Evolutionary conservation across 345 rosid species (phyloP).

Genomic region (Arabis hirsuta): DNA sequence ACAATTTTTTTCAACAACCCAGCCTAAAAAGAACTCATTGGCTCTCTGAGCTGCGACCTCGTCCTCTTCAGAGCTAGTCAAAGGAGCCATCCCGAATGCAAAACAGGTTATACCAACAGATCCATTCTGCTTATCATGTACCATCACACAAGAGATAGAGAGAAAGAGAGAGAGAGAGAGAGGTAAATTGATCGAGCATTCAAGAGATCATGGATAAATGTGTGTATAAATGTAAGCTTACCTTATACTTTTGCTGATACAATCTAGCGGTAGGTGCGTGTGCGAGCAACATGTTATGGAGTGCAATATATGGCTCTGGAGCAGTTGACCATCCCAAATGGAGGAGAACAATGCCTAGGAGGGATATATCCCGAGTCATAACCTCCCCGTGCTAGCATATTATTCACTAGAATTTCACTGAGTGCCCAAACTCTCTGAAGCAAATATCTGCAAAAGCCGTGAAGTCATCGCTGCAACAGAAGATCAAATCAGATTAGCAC

Average conservation of each 20-base stretch:
- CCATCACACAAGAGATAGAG: background rate
- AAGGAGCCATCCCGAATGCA: constrained; percentile 44
- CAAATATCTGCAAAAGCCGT: constrained; percentile 69
- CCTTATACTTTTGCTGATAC: constrained; percentile 65
- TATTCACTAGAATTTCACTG: constrained; percentile 63
- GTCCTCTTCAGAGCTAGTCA: constrained; percentile 53
- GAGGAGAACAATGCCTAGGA: constrained; percentile 52
- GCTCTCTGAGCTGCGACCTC: constrained; percentile 50
- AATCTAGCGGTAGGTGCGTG: constrained; percentile 62
- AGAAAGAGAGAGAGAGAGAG: background rate
- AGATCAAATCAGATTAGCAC: background rate
- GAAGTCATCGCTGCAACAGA: constrained; percentile 67
- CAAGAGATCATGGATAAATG: background rate
- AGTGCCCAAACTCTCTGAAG: constrained; percentile 69
- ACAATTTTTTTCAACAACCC: constrained; percentile 41
- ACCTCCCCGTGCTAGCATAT: constrained; percentile 46
- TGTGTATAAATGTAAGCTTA: constrained; percentile 9
- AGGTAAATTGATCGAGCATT: background rate
- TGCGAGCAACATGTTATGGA: constrained; percentile 63
- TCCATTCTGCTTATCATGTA: constrained; percentile 57
- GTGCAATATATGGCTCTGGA: constrained; percentile 60
- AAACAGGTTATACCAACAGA: constrained; percentile 49
- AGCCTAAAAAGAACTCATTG: constrained; percentile 50
- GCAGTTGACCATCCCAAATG: constrained; percentile 35
- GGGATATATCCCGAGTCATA: constrained; percentile 42